Percentiles rank a stretch among this genome's conserved stretches.
Conservation (phyloP, 1,284 basidiomycete genomes). For the Rhodotorula glutinis region DNA sequence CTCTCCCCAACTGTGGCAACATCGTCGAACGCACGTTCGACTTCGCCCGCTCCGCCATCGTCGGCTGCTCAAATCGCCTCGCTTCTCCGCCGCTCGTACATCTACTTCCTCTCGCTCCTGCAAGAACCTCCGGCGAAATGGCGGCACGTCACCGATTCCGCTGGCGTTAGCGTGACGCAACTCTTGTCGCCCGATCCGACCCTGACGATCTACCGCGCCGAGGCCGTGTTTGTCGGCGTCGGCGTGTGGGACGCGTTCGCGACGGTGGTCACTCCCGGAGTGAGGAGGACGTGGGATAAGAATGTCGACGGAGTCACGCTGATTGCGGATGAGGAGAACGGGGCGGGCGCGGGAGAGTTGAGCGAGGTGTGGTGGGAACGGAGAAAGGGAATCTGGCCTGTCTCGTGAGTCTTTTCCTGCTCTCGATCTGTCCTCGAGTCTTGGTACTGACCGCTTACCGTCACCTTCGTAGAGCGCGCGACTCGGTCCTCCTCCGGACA, state of each 20-base stretch:
- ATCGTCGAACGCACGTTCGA: background rate
- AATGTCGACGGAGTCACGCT: constrained; percentile 78
- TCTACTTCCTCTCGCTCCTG: constrained; percentile 93
- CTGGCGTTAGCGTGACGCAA: constrained; percentile 86
- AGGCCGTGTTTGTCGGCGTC: constrained; percentile 95
- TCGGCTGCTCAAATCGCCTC: constrained; percentile 58
- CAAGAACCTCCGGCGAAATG: constrained; percentile 99
- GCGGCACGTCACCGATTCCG: constrained; percentile 76
- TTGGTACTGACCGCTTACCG: background rate
- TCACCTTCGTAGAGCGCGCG: constrained; percentile 67
- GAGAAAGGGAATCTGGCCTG: constrained; percentile 84
- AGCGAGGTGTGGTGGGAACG: constrained; percentile 89
- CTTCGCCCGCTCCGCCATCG: background rate
- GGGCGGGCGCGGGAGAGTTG: constrained; percentile 68
- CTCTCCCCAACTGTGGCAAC: background rate
- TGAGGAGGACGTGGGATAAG: constrained; percentile 83
- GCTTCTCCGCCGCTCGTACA: constrained; percentile 87
- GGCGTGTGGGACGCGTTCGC: constrained; percentile 95
- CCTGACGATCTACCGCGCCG: constrained; percentile 90
- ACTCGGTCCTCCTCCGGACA: constrained; percentile 85
- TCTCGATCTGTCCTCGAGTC: constrained; percentile 8
- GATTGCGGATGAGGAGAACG: constrained; percentile 81
- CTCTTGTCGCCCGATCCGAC: constrained; percentile 97
- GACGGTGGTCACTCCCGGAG: constrained; percentile 77
- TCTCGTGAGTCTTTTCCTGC: constrained; percentile 61